A percentile compares a stretch with the other conserved stretches of the same genome.
phyloP scores from a whole-genome alignment of 164 flowering plant species.

The Liriodendron chinense region DNA sequence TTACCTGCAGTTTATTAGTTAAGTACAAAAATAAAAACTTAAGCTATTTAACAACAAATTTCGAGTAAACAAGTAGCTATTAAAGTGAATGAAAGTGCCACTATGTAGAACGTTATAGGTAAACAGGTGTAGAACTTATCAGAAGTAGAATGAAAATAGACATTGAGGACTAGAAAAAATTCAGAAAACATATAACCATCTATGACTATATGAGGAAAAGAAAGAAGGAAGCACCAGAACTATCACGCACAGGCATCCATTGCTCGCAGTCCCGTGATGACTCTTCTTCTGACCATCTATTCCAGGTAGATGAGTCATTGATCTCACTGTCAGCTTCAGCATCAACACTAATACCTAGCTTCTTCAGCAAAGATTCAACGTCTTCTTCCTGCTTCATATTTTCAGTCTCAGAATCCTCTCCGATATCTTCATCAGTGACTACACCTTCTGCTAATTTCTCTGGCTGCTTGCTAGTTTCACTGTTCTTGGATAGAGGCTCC shows the following conservation, averaged over 20 bases:
- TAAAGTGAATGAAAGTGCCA: not conserved
- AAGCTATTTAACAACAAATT: conserved; percentile 13
- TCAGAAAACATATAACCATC: not conserved
- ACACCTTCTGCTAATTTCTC: conserved; percentile 22
- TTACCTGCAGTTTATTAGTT: conserved; percentile 22
- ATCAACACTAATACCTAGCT: conserved; percentile 70
- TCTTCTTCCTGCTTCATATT: conserved; percentile 48
- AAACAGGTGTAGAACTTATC: too few species aligned
- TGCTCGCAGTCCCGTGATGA: conserved; percentile 54
- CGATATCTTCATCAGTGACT: conserved; percentile 29
- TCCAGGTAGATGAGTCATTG: conserved; percentile 68
- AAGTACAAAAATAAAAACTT: conserved; percentile 19
- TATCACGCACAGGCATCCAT: conserved; percentile 87
- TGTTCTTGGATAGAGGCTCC: conserved; percentile 39
- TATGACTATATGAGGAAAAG: conserved; percentile 3
- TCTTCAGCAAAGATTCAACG: conserved; percentile 65
- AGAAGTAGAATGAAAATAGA: not conserved
- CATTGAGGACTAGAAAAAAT: not conserved
- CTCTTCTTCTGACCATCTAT: conserved; percentile 86
- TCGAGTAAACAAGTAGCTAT: not conserved
- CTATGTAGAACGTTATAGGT: not conserved
- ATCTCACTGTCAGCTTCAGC: conserved; percentile 57
- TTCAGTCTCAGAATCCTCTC: conserved; percentile 45
- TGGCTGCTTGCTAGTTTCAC: conserved; percentile 16
- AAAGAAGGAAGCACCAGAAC: conserved; percentile 40